Percentiles rank a stretch among this genome's conserved stretches.
Evolutionary conservation across 176 grass and related monocot genomes (phyloP).

Genomic region (Dactylis glomerata): DNA sequence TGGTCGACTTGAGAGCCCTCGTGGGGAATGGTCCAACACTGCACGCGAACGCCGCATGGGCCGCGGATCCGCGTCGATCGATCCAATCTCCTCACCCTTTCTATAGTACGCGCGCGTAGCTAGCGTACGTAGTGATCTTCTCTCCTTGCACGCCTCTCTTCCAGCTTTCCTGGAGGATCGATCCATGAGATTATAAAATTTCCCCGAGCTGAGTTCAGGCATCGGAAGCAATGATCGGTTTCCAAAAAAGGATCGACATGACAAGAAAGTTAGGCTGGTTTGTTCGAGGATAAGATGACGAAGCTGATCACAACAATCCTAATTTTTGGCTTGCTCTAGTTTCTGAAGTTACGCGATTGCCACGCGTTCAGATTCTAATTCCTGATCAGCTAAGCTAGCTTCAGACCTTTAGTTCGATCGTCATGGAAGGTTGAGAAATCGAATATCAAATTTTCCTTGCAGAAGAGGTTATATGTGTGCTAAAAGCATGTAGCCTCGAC

Average conservation of each 20-base stretch:
- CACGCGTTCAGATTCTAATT: conserved; percentile 5
- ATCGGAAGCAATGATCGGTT: background rate
- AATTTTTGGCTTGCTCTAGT: background rate
- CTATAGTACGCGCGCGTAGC: background rate
- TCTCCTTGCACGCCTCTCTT: background rate
- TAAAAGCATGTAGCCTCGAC: too few relatives aligned
- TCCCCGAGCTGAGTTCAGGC: background rate
- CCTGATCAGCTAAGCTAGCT: conserved; percentile 1
- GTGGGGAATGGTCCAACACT: background rate
- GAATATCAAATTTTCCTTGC: too few relatives aligned
- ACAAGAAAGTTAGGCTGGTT: background rate
- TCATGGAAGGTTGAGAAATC: background rate
- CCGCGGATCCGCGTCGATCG: background rate
- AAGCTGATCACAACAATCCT: background rate
- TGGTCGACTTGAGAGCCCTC: background rate
- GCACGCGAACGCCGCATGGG: conserved; percentile 4
- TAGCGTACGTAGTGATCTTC: background rate
- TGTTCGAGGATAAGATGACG: background rate
- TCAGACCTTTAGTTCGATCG: background rate
- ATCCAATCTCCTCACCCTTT: background rate
- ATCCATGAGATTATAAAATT: background rate
- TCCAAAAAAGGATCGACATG: too few relatives aligned
- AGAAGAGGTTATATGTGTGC: too few relatives aligned
- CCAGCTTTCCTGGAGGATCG: conserved; percentile 13
- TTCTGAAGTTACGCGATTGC: background rate